Base-by-base conservation (phyloP, 116 monocot species). In the Phalaenopsis hybrid region DNA sequence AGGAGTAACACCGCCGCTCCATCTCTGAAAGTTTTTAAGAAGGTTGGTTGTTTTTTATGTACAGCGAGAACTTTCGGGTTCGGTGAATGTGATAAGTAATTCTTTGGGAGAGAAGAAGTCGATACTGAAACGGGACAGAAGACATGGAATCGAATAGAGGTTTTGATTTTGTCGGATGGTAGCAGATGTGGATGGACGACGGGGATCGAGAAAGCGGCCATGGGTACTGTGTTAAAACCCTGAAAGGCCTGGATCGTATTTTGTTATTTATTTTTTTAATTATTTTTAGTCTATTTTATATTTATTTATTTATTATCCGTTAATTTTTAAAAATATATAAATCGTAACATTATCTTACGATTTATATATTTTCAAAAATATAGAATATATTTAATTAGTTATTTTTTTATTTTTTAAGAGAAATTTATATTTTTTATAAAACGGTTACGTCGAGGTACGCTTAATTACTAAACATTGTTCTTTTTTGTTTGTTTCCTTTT, bases 1-100 rank as follows among this genome's bases (percentile, higher is more conserved):
- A 93, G 50, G 25, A 89, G 51, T 6, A 89, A 34, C 43, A 81
- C 48, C 0, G 86, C 85, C 43, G 81, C 75, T 16, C 75, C 79
- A 46, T 84, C 79, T 7, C 75, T 63, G 9, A 76, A 51, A 44
- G 43, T 75, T 28, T 37, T 74, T 7, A 76, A 69, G 44, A 78
- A 65, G 33, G 43, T 79, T 21, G 80, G 79, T 11, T 67, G 48
- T 34, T 68, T 65, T 4, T 0, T 33, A 57, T 34, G 50, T 57
- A 58, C 31, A 9, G 16, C 28, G 55, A 67, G 25, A 55, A 8
- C 79, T n/a, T 44, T 41, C 44, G 78, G 48, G 50, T 31, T 48
- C 13, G 12, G 11, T 17, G 75, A 43, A 79, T 58, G 21, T 23
- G 84, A 57, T 13, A 76, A 4, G 13, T 4, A 73, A 37, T 21